phyloP scores from a whole-genome alignment of 2,329 filamentous ascomycete species.

The Ilyonectria robusta region DNA sequence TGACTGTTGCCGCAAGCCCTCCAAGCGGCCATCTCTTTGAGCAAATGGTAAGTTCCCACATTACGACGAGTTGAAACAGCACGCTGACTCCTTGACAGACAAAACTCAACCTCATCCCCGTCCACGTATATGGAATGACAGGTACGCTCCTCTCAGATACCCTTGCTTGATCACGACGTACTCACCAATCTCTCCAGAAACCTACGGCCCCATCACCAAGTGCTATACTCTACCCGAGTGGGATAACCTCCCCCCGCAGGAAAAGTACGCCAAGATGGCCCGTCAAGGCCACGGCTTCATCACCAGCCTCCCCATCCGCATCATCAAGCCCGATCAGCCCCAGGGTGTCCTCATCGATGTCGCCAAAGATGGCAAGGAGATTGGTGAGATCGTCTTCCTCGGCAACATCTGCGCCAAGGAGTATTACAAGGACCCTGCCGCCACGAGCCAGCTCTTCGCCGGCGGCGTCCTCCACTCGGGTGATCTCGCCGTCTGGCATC shows the following conservation, averaged over 20 bases:
- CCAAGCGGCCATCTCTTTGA: slow-evolving; percentile 93
- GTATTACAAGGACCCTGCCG: slow-evolving; percentile 91
- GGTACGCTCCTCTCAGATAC: slow-evolving; percentile 41
- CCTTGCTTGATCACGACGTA: not conserved
- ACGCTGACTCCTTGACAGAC: slow-evolving; percentile 48
- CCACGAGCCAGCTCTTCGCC: slow-evolving; percentile 87
- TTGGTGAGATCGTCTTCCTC: slow-evolving; percentile 79
- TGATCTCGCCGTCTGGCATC: slow-evolving; percentile 93
- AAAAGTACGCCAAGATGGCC: slow-evolving; percentile 92
- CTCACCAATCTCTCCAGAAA: slow-evolving; percentile 66
- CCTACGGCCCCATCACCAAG: slow-evolving; percentile 96
- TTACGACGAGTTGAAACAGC: not conserved
- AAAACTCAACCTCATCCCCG: slow-evolving; percentile 85
- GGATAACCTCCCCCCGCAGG: slow-evolving; percentile 79
- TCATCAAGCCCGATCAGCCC: slow-evolving; percentile 84
- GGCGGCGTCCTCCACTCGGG: slow-evolving; percentile 91
- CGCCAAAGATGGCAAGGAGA: slow-evolving; percentile 63
- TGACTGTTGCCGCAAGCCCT: slow-evolving; percentile 93
- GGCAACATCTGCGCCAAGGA: slow-evolving; percentile 94
- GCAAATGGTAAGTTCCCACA: slow-evolving; percentile 77
- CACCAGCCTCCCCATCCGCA: slow-evolving; percentile 82
- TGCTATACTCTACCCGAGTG: slow-evolving; percentile 90
- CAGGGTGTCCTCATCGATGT: slow-evolving; percentile 68
- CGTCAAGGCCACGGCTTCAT: slow-evolving; percentile 94
- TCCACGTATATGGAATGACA: slow-evolving; percentile 91